Evolutionary conservation across 441 rosid species (phyloP), one percentile per base, ranked within the genome.

Genomic region (Pelargonium myrrhifolium): DNA sequence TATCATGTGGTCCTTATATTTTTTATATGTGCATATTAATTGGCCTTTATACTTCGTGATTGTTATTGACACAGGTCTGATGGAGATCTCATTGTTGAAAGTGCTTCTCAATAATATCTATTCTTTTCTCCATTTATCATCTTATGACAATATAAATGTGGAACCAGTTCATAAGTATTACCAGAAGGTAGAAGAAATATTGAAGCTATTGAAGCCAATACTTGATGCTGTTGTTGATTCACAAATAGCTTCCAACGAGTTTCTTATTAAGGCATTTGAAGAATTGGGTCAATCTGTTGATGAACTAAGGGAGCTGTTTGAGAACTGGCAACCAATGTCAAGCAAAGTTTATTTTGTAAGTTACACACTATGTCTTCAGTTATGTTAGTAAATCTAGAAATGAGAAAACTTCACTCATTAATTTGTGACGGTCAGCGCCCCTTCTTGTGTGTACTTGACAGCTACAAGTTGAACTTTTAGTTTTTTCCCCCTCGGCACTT

Each of bases 331-430:
- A 68, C 85, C 89, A 35, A 77, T 89, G 78, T 79, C 80, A 39
- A 87, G 97, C 77, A 85, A 85, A 86, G 83, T 87, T 73, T 82
- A 83, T 66, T 87, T 84, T 80, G 99, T 94, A 80, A 86, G 98
- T 81, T 53, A 72, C 71, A 31, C 60, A 65, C 70, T 68, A 10
- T 45, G 6, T 49, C 37, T 74, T 67, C 60, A 43, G 28, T 24
- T 26, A 20, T 55, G 21, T 55, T 18, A 15, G 21, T 9, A 53
- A 26, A 26, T 26, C 31, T 26, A 26, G 31, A 26, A 26, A 2
- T 26, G 31, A 26, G 31, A 26, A 26, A 26, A 26, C 31, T 26
- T 26, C 31, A 26, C 31, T 26, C 31, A 17, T 17, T 17, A 18
- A 15, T 18, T 47, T 12, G 55, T 47, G 55, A 6, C 2, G 17